Evolutionary conservation across 441 rosid species (phyloP), one percentile per base, ranked within the genome.

Genomic region (Jatropha podagrica): DNA sequence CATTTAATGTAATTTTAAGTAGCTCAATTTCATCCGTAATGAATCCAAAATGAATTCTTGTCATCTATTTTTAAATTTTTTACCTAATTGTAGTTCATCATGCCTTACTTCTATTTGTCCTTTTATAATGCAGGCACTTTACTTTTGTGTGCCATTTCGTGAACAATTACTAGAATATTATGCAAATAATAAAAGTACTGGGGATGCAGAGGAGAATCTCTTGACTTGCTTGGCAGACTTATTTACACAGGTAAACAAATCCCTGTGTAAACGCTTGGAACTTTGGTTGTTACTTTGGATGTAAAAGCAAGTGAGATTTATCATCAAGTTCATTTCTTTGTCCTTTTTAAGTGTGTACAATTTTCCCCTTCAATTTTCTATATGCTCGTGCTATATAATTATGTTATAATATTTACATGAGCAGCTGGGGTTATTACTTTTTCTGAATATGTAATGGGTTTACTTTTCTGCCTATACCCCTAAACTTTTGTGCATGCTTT

Each of bases 101-200:
- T 5, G 15, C 4, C 62, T 71, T 49, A 40, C 23, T 2, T 70
- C 46, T 70, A 11, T 11, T 63, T 73, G 26, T 44, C 42, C 42
- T 5, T 74, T 67, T 51, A 32, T 27, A 13, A 42, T 83, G 84
- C 90, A 96, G 99, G 99, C 98, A 51, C 98, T 96, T 82, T 96
- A 94, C 69, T 96, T 96, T 78, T 96, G 99, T 73, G 97, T 90
- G 72, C 97, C 98, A 41, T 96, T 96, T 85, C 99, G 97, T 59
- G 97, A 92, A 82, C 97, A 96, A 74, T 84, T 96, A 85, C 92
- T 96, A 40, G 97, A 96, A 13, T 96, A 94, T 83, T 92, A 88
- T 79, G 87, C 92, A 48, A 88, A 81, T 78, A 88, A 87, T 77
- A 96, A 94, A 85, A 89, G 65, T 67, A 75, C 77, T 12, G 92